A percentile compares a stretch with the other conserved stretches of the same genome.
Conservation (phyloP, 345 rosid species). For the Triadica sebifera region DNA sequence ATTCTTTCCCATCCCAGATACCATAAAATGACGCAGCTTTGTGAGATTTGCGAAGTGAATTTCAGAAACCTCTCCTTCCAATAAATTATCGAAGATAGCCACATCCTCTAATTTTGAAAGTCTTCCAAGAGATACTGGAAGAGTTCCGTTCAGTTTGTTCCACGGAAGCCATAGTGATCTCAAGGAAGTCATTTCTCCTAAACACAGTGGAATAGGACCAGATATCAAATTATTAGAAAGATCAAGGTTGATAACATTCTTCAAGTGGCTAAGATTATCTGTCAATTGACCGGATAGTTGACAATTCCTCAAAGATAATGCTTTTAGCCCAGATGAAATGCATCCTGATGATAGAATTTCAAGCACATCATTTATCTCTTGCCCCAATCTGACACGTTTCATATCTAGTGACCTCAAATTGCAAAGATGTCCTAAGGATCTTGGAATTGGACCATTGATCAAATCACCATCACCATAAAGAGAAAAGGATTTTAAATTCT, state of each 20-base stretch:
- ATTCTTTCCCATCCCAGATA: too few species aligned
- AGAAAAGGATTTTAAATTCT: too few species aligned
- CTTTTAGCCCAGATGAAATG: background rate
- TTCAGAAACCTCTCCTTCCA: slow-evolving; percentile 24
- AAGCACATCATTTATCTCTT: background rate
- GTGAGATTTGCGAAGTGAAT: slow-evolving; percentile 26
- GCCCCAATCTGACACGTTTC: background rate
- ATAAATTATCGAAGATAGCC: slow-evolving; percentile 9
- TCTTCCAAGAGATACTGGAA: slow-evolving; percentile 20
- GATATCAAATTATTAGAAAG: too few species aligned
- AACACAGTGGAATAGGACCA: slow-evolving; percentile 16
- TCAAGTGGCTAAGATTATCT: too few species aligned
- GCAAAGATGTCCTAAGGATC: slow-evolving; percentile 18
- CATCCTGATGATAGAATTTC: background rate
- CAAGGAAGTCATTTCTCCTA: background rate
- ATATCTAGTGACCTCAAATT: background rate
- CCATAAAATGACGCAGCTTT: background rate
- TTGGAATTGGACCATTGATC: background rate
- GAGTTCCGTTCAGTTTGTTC: slow-evolving; percentile 13
- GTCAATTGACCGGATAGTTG: slow-evolving; percentile 13
- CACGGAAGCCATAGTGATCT: background rate
- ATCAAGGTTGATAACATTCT: too few species aligned
- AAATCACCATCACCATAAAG: too few species aligned
- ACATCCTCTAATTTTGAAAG: background rate
- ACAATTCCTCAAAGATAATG: background rate